Evolutionary conservation across 306 rosid species (phyloP), one percentile per base, ranked within the genome.

Genomic region (Fragaria ananassa): DNA sequence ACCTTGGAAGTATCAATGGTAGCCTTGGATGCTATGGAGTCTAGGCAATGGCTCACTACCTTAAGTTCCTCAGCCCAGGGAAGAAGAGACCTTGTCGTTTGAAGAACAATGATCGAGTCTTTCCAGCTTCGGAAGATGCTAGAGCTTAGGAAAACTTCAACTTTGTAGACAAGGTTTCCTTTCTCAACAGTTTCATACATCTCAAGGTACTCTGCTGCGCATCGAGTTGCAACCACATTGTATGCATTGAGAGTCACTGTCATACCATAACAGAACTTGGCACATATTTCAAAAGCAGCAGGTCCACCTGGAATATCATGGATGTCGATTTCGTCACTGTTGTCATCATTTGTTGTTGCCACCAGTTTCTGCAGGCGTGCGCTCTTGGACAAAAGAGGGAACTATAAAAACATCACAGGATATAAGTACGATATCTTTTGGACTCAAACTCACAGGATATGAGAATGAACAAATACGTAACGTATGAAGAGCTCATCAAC

Each of bases 41-140:
- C 92, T 8, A 95, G 93, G 84, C 92, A 87, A 73, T 89, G 96
- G 75, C 92, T 88, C 71, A 92, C 95, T 31, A 92, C 74, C 80
- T 89, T 92, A 78, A 88, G 92, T 75, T 95, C 98, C 86, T 95
- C 98, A 0, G 98, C 85, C 97, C 95, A 92, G 3, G 98, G 96
- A 78, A 86, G 91, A 81, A 95, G 90, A 62, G 93, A 84, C 76
- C 79, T 88, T 29, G 96, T 89, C 15, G 96, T 90, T 85, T 92
- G 96, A 74, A 95, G 96, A 85, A 90, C 97, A 81, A 95, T 95
- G 58, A 95, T 95, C 0, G 96, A 92, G 87, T 95, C 97, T 76
- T 95, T 95, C 97, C 98, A 95, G 83, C 97, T 90, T 82, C 90
- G 84, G 82, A 95, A 89, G 77, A 95, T 83, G 92, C 97, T 92